Conservation (phyloP, 2,329 filamentous ascomycete species). For the Ambrosiella beaveri region DNA sequence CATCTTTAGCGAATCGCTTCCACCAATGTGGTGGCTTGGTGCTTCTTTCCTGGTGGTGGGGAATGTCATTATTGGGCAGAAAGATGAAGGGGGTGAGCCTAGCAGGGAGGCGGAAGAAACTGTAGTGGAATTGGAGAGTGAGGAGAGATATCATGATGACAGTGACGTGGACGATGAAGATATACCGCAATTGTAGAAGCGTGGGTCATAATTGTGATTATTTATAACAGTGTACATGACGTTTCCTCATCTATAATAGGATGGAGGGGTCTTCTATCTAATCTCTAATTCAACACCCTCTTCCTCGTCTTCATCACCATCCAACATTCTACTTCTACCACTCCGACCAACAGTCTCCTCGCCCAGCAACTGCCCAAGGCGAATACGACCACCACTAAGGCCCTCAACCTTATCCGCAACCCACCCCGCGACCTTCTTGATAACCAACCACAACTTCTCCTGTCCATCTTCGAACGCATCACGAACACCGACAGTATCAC, state of each 20-base stretch:
- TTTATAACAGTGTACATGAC: neutral
- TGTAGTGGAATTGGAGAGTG: slow-evolving; percentile 13
- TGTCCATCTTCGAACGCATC: slow-evolving; percentile 35
- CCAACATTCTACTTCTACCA: slow-evolving; percentile 26
- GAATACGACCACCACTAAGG: slow-evolving; percentile 39
- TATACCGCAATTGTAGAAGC: slow-evolving; percentile 14
- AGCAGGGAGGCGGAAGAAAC: neutral
- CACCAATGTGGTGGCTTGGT: slow-evolving; percentile 60
- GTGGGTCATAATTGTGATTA: too few relatives aligned
- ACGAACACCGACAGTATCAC: slow-evolving; percentile 48
- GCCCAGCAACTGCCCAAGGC: slow-evolving; percentile 30
- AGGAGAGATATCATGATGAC: neutral
- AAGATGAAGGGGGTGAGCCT: slow-evolving; percentile 32
- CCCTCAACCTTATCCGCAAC: slow-evolving; percentile 36
- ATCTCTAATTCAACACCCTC: slow-evolving; percentile 21
- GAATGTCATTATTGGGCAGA: slow-evolving; percentile 59
- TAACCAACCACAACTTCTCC: slow-evolving; percentile 45
- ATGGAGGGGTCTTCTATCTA: neutral
- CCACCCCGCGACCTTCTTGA: slow-evolving; percentile 39
- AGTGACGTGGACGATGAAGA: slow-evolving; percentile 17
- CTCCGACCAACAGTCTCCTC: slow-evolving; percentile 37
- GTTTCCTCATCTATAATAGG: neutral
- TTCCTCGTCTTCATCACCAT: slow-evolving; percentile 26
- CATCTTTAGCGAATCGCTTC: slow-evolving; percentile 55
- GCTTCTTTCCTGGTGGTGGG: slow-evolving; percentile 55